Percentiles rank a stretch among this genome's conserved stretches.
Conservation (phyloP, 257 asterid genomes). For the Solanum lignicaule region DNA sequence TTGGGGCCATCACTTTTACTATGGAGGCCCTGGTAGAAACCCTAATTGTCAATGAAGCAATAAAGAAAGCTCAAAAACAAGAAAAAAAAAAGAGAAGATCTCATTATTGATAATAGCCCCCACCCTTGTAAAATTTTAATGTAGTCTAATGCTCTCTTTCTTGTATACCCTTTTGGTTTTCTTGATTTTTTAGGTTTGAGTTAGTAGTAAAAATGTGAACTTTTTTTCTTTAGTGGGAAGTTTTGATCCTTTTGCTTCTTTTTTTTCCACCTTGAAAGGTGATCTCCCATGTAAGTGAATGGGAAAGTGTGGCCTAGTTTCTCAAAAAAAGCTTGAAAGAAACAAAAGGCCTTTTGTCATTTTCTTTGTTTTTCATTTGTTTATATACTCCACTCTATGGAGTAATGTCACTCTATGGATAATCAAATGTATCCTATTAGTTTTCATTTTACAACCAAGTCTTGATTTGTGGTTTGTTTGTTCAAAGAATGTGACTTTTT, state of each 20-base stretch:
- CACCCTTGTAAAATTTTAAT: constrained; percentile 21
- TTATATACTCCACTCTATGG: constrained; percentile 4
- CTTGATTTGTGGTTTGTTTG: not conserved
- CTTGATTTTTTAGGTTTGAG: constrained; percentile 19
- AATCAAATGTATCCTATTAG: not conserved
- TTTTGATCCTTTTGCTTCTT: constrained; percentile 25
- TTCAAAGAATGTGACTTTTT: not conserved
- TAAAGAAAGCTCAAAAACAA: not conserved
- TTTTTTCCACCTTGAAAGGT: constrained; percentile 5
- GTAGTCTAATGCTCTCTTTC: constrained; percentile 1
- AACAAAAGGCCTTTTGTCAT: constrained; percentile 36
- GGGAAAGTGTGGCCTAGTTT: constrained; percentile 34
- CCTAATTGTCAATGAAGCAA: constrained; percentile 53
- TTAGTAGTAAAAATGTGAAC: constrained; percentile 29
- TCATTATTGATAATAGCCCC: not conserved
- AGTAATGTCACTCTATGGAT: constrained; percentile 4
- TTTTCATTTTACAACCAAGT: not conserved
- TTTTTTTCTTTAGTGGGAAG: constrained; percentile 17
- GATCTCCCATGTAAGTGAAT: constrained; percentile 25
- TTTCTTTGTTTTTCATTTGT: constrained; percentile 18
- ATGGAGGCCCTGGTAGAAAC: constrained; percentile 91
- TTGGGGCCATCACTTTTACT: constrained; percentile 89
- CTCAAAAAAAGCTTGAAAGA: constrained; percentile 32
- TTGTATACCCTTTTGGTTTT: constrained; percentile 12
- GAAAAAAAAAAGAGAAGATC: not conserved